Conservation (phyloP, 805 yeast species). For the Torulaspora gathmanii region DNA sequence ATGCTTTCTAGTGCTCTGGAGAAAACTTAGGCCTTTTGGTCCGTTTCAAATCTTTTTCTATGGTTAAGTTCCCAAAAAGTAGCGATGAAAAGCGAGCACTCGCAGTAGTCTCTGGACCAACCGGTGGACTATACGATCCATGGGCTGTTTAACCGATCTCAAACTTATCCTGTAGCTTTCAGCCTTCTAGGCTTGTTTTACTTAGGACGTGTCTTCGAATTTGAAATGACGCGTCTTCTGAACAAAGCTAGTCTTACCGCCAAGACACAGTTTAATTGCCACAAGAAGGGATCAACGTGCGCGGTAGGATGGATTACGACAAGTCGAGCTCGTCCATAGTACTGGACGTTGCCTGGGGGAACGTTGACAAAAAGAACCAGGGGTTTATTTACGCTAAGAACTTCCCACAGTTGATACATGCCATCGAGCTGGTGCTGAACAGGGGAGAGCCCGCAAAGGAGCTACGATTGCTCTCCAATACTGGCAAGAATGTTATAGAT, state of each 20-base stretch:
- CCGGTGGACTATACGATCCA: no score
- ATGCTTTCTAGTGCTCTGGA: no score
- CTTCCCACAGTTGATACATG: slow-evolving; percentile 22
- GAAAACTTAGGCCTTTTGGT: no score
- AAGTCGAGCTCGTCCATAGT: slow-evolving; percentile 15
- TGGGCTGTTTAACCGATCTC: no score
- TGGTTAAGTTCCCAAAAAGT: no score
- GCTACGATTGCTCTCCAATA: slow-evolving; percentile 25
- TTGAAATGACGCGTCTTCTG: neutral
- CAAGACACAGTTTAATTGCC: neutral
- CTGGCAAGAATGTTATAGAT: slow-evolving; percentile 26
- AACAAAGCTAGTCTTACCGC: slow-evolving; percentile 7
- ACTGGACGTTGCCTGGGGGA: slow-evolving; percentile 26
- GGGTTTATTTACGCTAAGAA: slow-evolving; percentile 32
- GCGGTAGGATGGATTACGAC: slow-evolving; percentile 12
- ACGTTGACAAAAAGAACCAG: slow-evolving; percentile 21
- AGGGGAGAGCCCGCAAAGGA: slow-evolving; percentile 8
- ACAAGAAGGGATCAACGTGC: neutral
- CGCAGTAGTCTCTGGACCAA: no score
- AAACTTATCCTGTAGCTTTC: neutral
- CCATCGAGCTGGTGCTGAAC: slow-evolving; percentile 18
- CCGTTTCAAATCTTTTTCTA: no score
- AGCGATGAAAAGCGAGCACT: no score
- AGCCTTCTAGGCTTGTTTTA: neutral
- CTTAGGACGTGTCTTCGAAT: neutral